Conservation (phyloP, 257 asterid species). For the Asclepias syriaca region DNA sequence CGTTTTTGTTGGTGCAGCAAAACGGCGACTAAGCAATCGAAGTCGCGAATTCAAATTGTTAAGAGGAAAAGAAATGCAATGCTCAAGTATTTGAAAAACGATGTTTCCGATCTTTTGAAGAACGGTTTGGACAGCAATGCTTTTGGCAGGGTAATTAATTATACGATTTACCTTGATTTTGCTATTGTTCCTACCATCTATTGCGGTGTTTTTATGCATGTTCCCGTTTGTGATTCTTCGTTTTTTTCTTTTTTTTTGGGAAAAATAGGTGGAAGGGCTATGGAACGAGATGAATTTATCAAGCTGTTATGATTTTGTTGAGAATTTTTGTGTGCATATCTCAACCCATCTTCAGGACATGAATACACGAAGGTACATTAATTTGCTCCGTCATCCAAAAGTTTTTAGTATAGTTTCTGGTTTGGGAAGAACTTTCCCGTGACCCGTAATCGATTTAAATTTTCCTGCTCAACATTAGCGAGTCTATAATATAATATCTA, state of each 20-base stretch:
- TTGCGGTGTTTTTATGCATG: background rate
- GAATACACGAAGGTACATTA: conserved; percentile 55
- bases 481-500: too few relatives aligned
- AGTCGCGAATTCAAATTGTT: conserved; percentile 55
- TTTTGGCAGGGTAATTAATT: conserved; percentile 55
- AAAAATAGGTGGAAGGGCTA: conserved; percentile 72
- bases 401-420: too few relatives aligned
- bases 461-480: too few relatives aligned
- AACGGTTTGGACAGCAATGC: conserved; percentile 57
- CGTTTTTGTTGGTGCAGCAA: conserved; percentile 41
- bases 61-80: conserved; percentile 72
- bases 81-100: conserved; percentile 68
- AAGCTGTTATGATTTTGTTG: conserved; percentile 57
- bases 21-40: conserved; percentile 51
- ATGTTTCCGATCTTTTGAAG: conserved; percentile 64
- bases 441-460: too few relatives aligned
- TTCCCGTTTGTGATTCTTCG: background rate
- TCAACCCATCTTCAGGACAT: conserved; percentile 42
- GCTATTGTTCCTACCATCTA: background rate
- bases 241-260: background rate
- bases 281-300: conserved; percentile 52
- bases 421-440: too few relatives aligned
- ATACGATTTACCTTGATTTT: background rate
- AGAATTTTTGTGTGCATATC: conserved; percentile 44
- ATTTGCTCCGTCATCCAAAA: too few relatives aligned